These are phyloP conservation scores for Chlorella sp. DNA, from an alignment of 139 green algal species.

Conservation along the genomic window DNA sequence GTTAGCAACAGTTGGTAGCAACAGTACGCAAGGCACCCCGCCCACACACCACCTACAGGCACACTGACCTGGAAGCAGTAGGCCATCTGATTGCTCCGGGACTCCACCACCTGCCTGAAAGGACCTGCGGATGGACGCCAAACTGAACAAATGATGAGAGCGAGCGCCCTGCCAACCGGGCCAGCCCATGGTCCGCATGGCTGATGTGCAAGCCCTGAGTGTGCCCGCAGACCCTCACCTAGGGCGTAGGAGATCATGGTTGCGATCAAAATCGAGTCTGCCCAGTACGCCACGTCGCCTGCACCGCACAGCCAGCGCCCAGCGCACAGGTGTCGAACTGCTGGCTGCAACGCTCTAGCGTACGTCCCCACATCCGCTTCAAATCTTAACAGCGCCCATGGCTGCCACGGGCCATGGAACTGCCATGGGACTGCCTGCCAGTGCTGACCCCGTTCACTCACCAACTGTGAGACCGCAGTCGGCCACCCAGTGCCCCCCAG, in stretches of 20 bases:
- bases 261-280: no score
- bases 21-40: no score
- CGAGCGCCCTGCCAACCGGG: background rate
- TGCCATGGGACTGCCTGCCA: background rate
- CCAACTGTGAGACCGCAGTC: conserved; percentile 3
- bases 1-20: no score
- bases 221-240: background rate
- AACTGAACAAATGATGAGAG: background rate
- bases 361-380: background rate
- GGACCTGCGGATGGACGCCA: background rate
- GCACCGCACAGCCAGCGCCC: background rate
- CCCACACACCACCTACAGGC: no score
- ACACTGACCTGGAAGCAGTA: conserved; percentile 5
- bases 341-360: background rate
- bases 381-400: no score
- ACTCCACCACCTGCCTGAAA: background rate
- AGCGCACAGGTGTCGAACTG: background rate
- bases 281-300: background rate
- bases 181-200: background rate
- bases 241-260: no score
- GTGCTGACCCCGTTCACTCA: background rate
- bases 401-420: no score
- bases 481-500: no score
- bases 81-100: conserved; percentile 7
- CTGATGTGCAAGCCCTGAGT: background rate